These are phyloP conservation scores for Talaromyces sp. DNA, from an alignment of 2,329 filamentous ascomycete species.

Conservation along the genomic window DNA sequence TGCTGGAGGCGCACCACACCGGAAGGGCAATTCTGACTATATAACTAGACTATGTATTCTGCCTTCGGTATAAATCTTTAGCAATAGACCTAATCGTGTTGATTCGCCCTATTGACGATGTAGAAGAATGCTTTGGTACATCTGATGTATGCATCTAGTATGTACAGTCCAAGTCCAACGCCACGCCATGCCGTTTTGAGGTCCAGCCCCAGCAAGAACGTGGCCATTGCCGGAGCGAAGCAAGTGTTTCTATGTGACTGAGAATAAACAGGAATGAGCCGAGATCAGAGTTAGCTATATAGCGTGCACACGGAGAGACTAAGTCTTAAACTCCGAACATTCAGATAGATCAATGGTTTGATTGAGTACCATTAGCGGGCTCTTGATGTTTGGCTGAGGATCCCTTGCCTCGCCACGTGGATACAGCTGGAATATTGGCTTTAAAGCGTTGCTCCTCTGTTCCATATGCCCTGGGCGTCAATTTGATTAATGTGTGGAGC, in stretches of 20 bases:
- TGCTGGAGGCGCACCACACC: no score
- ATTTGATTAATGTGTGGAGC: slow-evolving; percentile 90
- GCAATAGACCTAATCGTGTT: not conserved
- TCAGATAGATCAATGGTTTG: slow-evolving; percentile 6
- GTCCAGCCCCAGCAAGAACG: not conserved
- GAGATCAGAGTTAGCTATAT: not conserved
- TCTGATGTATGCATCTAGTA: slow-evolving; percentile 8
- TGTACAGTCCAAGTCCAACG: slow-evolving; percentile 8
- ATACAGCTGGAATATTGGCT: slow-evolving; percentile 91
- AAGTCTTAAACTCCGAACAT: not conserved
- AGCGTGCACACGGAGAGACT: not conserved
- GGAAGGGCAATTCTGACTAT: not conserved
- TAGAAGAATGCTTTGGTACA: not conserved
- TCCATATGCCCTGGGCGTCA: slow-evolving; percentile 89
- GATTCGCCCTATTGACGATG: not conserved
- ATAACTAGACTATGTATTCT: not conserved
- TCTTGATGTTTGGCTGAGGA: slow-evolving; percentile 71
- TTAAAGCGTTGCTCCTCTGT: slow-evolving; percentile 84
- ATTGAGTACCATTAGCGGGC: slow-evolving; percentile 3
- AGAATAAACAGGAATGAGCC: not conserved
- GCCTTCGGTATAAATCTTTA: not conserved
- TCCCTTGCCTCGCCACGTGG: slow-evolving; percentile 92
- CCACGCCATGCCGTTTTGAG: slow-evolving; percentile 13
- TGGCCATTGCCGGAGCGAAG: not conserved
- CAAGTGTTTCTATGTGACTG: not conserved